Evolutionary conservation across 331 rosid species (phyloP), one percentile per base, ranked within the genome.

Genomic region (Dryas integrifolia): DNA sequence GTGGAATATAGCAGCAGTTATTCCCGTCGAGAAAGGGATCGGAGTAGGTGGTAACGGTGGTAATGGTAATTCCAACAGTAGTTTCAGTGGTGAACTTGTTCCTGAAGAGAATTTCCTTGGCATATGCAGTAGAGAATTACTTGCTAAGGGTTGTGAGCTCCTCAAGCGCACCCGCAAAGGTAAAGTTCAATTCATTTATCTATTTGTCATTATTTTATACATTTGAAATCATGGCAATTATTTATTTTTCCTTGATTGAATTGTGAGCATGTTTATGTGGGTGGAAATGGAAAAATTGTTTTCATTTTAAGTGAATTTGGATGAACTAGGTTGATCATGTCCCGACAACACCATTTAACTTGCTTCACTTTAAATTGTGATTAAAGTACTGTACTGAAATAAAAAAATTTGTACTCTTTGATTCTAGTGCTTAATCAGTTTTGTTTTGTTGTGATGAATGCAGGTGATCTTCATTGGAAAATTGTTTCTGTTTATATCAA

Each of bases 391-490:
- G 9, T 12, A 7, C 8, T 9, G 44, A 26, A 30, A 30, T 30
- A 2, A 30, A 30, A 30, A 21, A 21, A 0, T 30, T 30, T 30
- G 35, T 30, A 30, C 35, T 30, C 2, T 30, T 30, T 30, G 35
- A 44, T 44, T 44, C n/a, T 6, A 65, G 16, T 65, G 21, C 40
- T 21, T 5, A 30, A n/a, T 35, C 6, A 5, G 18, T 58, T 21
- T 38, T 15, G 4, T 44, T 58, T 64, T 45, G 46, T 51, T 71
- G 24, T 58, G 38, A 64, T 67, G 56, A 79, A 38, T 69, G 84
- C 86, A 95, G 99, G 96, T 59, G 98, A 92, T 87, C 99, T 95
- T 72, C 99, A 95, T 80, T 95, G 90, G 97, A 95, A 95, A 83
- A 40, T 95, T 40, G 98, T 95, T 3, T 95, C 96, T 72, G 96